These are phyloP conservation scores for Mollisiaceae sp. DNA, from an alignment of 2,329 filamentous ascomycete species.

Conservation along the genomic window DNA sequence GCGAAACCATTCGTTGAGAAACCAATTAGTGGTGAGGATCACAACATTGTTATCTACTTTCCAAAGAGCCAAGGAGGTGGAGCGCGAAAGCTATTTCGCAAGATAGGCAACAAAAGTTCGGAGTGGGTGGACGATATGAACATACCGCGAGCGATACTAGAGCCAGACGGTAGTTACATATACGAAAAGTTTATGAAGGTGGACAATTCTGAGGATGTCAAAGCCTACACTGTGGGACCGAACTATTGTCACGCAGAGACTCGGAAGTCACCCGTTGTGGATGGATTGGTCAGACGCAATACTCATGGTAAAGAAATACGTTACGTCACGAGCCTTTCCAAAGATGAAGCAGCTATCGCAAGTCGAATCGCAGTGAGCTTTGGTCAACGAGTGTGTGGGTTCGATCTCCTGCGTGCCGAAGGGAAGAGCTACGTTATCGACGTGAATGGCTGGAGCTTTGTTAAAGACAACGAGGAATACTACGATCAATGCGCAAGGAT, in stretches of 20 bases:
- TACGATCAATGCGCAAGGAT: constrained; percentile 91
- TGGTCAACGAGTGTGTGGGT: constrained; percentile 93
- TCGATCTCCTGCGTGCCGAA: constrained; percentile 86
- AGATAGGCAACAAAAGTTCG: constrained; percentile 98
- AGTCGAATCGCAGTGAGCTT: constrained; percentile 90
- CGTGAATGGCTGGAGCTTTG: constrained; percentile 99
- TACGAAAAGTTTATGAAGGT: constrained; percentile 98
- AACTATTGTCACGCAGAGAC: constrained; percentile 96
- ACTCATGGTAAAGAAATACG: constrained; percentile 96
- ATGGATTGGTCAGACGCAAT: constrained; percentile 93
- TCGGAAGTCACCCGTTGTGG: constrained; percentile 94
- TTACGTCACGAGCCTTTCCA: constrained; percentile 85
- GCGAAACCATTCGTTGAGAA: constrained; percentile 98
- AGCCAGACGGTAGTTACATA: constrained; percentile 83
- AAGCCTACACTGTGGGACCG: constrained; percentile 95
- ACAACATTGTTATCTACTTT: constrained; percentile 99
- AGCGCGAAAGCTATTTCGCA: constrained; percentile 89
- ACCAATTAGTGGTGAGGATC: constrained; percentile 96
- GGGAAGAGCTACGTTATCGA: constrained; percentile 97
- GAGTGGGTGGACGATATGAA: constrained; percentile 83
- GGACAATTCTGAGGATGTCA: constrained; percentile 97
- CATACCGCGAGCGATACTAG: constrained; percentile 79
- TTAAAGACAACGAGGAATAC: constrained; percentile 99
- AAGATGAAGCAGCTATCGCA: constrained; percentile 84
- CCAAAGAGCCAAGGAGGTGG: constrained; percentile 85